Evolutionary conservation across 257 asterid genomes (phyloP), one percentile per base, ranked within the genome.

Genomic region (Ophiorrhiza pumila): DNA sequence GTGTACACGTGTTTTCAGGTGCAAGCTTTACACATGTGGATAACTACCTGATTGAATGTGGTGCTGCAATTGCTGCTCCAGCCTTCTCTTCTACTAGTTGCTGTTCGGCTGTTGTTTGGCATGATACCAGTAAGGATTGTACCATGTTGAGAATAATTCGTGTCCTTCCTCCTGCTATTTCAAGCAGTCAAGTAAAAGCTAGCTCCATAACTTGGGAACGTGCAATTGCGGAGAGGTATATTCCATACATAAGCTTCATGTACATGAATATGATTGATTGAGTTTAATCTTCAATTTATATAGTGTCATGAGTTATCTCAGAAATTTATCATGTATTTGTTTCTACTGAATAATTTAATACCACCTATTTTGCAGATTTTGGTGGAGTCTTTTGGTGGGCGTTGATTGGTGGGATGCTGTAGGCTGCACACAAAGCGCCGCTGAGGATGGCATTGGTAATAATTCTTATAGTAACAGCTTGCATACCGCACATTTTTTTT

Each of bases 351-450:
- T 62, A 35, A 64, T 37, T 29, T 58, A 62, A 32, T 76, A 46
- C n/a, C 59, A 34, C 74, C 12, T 68, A 69, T 39, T 69, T 78
- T 82, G 63, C 85, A 95, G 99, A 78, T 95, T 95, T 84, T 95
- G 99, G 99, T 95, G 99, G 99, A 89, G 96, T 82, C 98, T 95
- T 82, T 77, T 87, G 87, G 98, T 95, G 64, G 99, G 98, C 70
- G 95, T 92, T 87, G 99, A 95, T 87, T 95, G 99, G 99, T 92
- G 99, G 99, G 99, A 95, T 95, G 98, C 99, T 56, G 96, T 95
- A 75, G 99, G 99, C 79, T 95, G 99, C 74, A 95, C 99, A 23
- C 99, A 95, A 81, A 92, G 99, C 79, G 98, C 99, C 41, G 96
- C 99, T 8, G 99, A 95, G 90, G 97, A 90, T 81, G 97, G 97